Evolutionary conservation across 768 basidiomycete species (phyloP).

Genomic region (Podaxis carcinomalis): DNA sequence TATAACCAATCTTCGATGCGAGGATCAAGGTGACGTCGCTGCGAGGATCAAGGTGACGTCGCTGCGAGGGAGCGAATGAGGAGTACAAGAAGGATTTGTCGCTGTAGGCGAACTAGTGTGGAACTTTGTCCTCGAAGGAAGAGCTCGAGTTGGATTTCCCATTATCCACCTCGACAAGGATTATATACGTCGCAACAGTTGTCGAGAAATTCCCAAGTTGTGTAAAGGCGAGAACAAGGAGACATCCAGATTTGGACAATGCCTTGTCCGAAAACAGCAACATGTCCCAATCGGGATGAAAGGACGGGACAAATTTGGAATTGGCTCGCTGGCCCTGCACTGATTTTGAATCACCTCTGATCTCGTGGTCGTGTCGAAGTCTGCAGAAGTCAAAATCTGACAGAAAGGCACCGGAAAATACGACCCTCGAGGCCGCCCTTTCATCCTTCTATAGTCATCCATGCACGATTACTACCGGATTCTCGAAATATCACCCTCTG

Average conservation of each 20-base stretch:
- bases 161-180: slow-evolving; percentile 6
- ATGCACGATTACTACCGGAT: slow-evolving; percentile 54
- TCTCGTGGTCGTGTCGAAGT: background rate
- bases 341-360: background rate
- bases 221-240: slow-evolving; percentile 13
- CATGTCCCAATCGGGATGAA: slow-evolving; percentile 6
- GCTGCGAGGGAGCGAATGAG: background rate
- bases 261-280: slow-evolving; percentile 14
- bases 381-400: background rate
- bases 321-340: background rate
- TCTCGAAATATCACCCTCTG: slow-evolving; percentile 47
- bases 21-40: background rate
- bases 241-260: slow-evolving; percentile 8
- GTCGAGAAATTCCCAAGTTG: background rate
- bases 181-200: slow-evolving; percentile 10
- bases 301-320: slow-evolving; percentile 2
- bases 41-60: background rate
- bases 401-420: background rate
- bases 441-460: background rate
- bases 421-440: background rate
- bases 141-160: slow-evolving; percentile 5
- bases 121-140: background rate
- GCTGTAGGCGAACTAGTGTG: background rate
- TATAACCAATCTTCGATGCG: background rate
- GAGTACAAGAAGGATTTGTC: background rate